A percentile compares a stretch with the other conserved stretches of the same genome.
Conservation (phyloP, 2,329 filamentous ascomycete species). For the Pseudopyrenochaeta lycopersici region DNA sequence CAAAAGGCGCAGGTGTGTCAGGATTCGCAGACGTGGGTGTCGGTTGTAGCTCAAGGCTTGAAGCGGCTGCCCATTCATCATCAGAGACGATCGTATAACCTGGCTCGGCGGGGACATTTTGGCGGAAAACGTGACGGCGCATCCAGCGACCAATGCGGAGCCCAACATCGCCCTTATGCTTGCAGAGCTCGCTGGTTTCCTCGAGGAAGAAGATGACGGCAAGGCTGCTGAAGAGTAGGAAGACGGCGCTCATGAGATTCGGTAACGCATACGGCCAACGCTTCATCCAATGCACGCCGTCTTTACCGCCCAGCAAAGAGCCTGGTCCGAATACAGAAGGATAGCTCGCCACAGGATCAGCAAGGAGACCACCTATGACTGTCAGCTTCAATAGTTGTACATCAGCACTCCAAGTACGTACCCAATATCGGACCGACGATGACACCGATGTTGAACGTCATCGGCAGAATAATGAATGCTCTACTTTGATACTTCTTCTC, state of each 20-base stretch:
- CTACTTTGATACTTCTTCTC: constrained; percentile 70
- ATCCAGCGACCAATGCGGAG: constrained; percentile 52
- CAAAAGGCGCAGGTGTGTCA: constrained; percentile 3
- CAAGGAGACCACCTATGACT: constrained; percentile 70
- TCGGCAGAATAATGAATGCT: constrained; percentile 68
- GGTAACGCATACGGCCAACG: constrained; percentile 75
- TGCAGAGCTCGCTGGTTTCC: constrained; percentile 60
- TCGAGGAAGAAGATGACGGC: constrained; percentile 71
- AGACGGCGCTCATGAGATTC: constrained; percentile 70
- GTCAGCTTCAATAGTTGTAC: constrained; percentile 20
- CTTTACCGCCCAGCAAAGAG: constrained; percentile 63
- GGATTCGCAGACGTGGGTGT: constrained; percentile 34
- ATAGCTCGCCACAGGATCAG: constrained; percentile 70
- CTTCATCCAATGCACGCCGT: constrained; percentile 70
- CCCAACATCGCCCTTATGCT: constrained; percentile 52
- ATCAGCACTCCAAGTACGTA: constrained; percentile 10
- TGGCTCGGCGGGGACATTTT: constrained; percentile 22
- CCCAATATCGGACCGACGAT: constrained; percentile 55
- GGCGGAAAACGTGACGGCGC: constrained; percentile 42
- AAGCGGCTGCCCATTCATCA: constrained; percentile 36
- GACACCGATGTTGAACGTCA: constrained; percentile 72
- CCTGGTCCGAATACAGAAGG: constrained; percentile 70
- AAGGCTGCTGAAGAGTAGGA: constrained; percentile 65
- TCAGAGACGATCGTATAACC: constrained; percentile 44
- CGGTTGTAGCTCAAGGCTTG: constrained; percentile 38